Percentiles rank a stretch among this genome's conserved stretches.
Conservation (phyloP, 2,329 filamentous ascomycete species). For the Cytospora schulzeri region DNA sequence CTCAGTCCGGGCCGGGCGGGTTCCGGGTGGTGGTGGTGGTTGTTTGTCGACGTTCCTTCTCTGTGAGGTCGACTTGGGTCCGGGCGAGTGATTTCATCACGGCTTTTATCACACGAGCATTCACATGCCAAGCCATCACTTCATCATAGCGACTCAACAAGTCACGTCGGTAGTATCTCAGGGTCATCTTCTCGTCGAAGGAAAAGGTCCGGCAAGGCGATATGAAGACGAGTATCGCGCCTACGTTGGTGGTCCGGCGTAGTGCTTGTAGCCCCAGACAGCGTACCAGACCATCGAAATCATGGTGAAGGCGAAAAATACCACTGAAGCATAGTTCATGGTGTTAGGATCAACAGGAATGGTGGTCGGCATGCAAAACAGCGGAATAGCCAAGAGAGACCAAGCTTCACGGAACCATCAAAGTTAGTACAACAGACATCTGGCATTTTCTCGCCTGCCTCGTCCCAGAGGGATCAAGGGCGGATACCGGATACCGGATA, state of each 20-base stretch:
- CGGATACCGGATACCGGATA: not conserved
- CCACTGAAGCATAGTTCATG: conserved; percentile 76
- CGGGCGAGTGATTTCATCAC: conserved; percentile 21
- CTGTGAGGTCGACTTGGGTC: conserved; percentile 7
- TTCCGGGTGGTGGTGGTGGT: not conserved
- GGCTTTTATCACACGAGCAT: conserved; percentile 13
- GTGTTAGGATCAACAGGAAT: conserved; percentile 60
- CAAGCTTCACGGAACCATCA: conserved; percentile 50
- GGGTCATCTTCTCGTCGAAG: conserved; percentile 5
- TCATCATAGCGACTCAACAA: conserved; percentile 21
- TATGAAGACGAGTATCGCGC: conserved; percentile 8
- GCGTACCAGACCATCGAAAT: conserved; percentile 69
- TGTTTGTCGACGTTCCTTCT: not conserved
- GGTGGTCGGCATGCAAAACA: conserved; percentile 72
- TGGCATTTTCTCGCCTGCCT: not conserved
- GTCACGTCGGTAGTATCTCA: conserved; percentile 21
- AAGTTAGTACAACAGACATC: conserved; percentile 34
- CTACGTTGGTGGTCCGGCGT: conserved; percentile 58
- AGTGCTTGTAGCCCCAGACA: conserved; percentile 70
- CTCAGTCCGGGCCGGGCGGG: conserved; percentile 10
- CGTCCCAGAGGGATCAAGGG: not conserved
- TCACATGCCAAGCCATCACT: conserved; percentile 22
- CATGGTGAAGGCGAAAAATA: conserved; percentile 67
- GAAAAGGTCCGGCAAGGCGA: conserved; percentile 3
- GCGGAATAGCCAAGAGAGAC: conserved; percentile 68